Evolutionary conservation across 306 rosid genomes (phyloP).

Genomic region (Inga laurina): DNA sequence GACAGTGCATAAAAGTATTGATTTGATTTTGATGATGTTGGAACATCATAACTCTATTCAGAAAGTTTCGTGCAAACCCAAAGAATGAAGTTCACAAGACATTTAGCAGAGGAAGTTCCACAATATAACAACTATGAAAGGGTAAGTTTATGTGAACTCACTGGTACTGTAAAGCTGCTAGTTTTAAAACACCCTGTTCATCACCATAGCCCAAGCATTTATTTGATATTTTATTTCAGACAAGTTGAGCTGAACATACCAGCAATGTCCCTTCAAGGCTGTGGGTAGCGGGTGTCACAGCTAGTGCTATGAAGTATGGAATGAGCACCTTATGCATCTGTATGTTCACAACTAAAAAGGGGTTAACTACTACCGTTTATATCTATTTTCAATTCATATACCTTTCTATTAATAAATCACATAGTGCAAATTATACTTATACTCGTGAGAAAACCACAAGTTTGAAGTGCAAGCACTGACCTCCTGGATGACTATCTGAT

Average conservation of each 20-base stretch:
- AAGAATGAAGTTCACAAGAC: not conserved
- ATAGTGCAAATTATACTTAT: not conserved
- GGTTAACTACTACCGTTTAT: slow-evolving; percentile 11
- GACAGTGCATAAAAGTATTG: not conserved
- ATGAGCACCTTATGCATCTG: slow-evolving; percentile 90
- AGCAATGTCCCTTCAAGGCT: slow-evolving; percentile 91
- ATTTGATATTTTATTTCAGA: not conserved
- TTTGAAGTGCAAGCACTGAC: slow-evolving; percentile 46
- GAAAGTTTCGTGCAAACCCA: slow-evolving; percentile 14
- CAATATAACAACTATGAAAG: not conserved
- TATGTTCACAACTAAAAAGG: slow-evolving; percentile 21
- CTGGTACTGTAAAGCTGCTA: not conserved
- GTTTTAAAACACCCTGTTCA: not conserved
- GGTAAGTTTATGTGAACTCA: slow-evolving; percentile 1
- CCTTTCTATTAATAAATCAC: not conserved
- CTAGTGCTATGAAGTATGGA: slow-evolving; percentile 75
- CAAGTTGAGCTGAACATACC: slow-evolving; percentile 54
- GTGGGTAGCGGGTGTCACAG: slow-evolving; percentile 76
- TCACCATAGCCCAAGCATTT: not conserved
- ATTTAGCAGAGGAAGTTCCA: not conserved
- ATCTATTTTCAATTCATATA: slow-evolving; percentile 1
- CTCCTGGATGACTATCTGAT: slow-evolving; percentile 74
- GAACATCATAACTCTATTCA: slow-evolving; percentile 1
- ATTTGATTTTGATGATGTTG: slow-evolving; percentile 4
- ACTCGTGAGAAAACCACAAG: not conserved